Evolutionary conservation across 257 asterid species (phyloP).

Genomic region (Fraxinus cuspidata): DNA sequence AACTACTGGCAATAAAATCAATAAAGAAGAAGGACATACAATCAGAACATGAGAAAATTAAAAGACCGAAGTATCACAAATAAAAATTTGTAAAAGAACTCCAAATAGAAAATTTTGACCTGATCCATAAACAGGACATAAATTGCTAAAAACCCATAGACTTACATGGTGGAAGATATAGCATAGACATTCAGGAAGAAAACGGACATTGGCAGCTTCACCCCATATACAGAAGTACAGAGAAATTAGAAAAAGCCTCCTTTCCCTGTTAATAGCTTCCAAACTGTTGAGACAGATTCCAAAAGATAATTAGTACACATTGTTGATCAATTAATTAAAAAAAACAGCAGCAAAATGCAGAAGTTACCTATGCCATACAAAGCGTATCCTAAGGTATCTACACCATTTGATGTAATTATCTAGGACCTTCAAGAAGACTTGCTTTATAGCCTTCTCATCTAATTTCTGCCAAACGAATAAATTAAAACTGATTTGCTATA

Average conservation of each 20-base stretch:
- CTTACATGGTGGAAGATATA: constrained; percentile 93
- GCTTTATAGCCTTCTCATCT: constrained; percentile 84
- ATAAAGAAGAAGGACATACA: constrained; percentile 14
- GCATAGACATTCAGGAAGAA: constrained; percentile 98
- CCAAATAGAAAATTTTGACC: constrained; percentile 13
- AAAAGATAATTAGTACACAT: constrained; percentile 28
- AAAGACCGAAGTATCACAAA: constrained; percentile 10
- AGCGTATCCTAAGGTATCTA: constrained; percentile 77
- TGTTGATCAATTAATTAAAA: background rate
- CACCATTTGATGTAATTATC: constrained; percentile 99
- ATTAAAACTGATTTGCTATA: constrained; percentile 14
- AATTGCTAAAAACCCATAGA: constrained; percentile 5
- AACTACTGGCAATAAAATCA: constrained; percentile 1
- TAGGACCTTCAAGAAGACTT: constrained; percentile 88
- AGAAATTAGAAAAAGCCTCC: constrained; percentile 81
- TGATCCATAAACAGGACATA: constrained; percentile 12
- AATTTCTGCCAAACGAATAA: constrained; percentile 61
- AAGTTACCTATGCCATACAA: constrained; percentile 83
- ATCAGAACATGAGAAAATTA: constrained; percentile 20
- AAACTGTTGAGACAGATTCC: constrained; percentile 47
- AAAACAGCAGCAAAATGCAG: constrained; percentile 23
- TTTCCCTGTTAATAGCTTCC: constrained; percentile 91
- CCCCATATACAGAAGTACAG: constrained; percentile 96
- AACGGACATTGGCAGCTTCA: constrained; percentile 97
- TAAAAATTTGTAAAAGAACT: constrained; percentile 4